A percentile compares a stretch with the other conserved stretches of the same genome.
Conservation (phyloP, 2,329 filamentous ascomycete genomes). For the Daldinia sp. region DNA sequence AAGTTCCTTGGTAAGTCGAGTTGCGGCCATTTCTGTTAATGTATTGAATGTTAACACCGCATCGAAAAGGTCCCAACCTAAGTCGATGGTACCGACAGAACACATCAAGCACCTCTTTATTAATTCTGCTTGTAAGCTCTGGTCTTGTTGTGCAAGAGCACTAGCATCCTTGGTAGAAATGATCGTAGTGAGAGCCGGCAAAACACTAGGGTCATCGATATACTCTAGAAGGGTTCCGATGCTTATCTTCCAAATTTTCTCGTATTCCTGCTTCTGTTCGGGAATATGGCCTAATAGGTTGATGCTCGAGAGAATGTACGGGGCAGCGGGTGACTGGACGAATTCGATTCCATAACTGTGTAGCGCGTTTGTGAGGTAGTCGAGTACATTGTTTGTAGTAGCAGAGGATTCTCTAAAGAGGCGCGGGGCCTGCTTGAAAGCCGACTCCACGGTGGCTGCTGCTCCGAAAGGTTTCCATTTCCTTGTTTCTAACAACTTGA, state of each 20-base stretch:
- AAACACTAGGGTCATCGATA: constrained; percentile 48
- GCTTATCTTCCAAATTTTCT: constrained; percentile 60
- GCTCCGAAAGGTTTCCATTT: constrained; percentile 70
- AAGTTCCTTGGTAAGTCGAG: constrained; percentile 53
- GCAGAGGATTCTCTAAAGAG: constrained; percentile 55
- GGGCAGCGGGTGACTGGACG: constrained; percentile 75
- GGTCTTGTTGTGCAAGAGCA: constrained; percentile 55
- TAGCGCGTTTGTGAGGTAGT: constrained; percentile 63
- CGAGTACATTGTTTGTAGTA: constrained; percentile 54
- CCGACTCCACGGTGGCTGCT: constrained; percentile 60
- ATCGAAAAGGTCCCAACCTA: constrained; percentile 61
- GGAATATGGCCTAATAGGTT: constrained; percentile 64
- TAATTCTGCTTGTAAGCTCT: constrained; percentile 62
- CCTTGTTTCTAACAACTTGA: constrained; percentile 60
- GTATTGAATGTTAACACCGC: constrained; percentile 59
- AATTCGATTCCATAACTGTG: constrained; percentile 68
- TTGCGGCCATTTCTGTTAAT: constrained; percentile 54
- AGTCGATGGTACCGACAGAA: constrained; percentile 50
- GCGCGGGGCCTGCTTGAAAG: constrained; percentile 56
- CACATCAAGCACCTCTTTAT: constrained; percentile 56
- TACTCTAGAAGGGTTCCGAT: constrained; percentile 56
- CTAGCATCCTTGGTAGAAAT: constrained; percentile 60
- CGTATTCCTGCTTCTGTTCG: constrained; percentile 55
- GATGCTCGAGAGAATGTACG: constrained; percentile 74
- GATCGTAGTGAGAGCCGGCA: constrained; percentile 58